These are phyloP conservation scores for Cornus controversa DNA, from an alignment of 148 eudicot genomes.

Conservation along the genomic window DNA sequence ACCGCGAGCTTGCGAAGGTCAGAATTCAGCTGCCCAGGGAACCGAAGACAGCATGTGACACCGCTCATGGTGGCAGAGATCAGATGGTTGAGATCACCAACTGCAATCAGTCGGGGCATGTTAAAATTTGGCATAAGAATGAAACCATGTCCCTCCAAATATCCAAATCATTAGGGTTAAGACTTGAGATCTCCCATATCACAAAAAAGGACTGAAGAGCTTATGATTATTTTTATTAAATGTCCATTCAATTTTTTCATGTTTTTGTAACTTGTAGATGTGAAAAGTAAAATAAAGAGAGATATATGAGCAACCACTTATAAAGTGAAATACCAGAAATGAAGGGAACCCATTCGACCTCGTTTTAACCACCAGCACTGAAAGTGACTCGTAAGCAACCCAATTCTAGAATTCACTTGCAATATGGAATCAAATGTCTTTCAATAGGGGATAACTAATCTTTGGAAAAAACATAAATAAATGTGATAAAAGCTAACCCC, in stretches of 20 bases:
- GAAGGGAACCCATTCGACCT: too few relatives aligned
- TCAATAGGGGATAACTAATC: not conserved
- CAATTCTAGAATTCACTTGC: too few relatives aligned
- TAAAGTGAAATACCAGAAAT: too few relatives aligned
- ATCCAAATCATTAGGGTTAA: not conserved
- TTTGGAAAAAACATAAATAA: too few relatives aligned
- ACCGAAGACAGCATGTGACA: slow-evolving; percentile 44
- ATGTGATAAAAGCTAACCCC: too few relatives aligned
- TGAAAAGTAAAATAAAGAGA: not conserved
- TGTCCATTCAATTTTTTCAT: not conserved
- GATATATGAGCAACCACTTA: not conserved
- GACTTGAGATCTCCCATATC: not conserved
- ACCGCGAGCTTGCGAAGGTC: slow-evolving; percentile 52
- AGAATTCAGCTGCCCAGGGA: slow-evolving; percentile 52
- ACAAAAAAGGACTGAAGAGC: not conserved
- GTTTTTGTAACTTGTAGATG: too few relatives aligned
- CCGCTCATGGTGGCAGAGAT: slow-evolving; percentile 54
- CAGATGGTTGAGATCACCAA: slow-evolving; percentile 46
- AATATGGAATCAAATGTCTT: not conserved
- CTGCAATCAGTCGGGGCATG: slow-evolving; percentile 11
- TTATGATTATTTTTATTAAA: too few relatives aligned
- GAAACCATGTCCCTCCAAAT: not conserved
- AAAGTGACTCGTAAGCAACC: too few relatives aligned
- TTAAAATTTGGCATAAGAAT: not conserved
- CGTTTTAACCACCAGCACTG: too few relatives aligned